These are phyloP conservation scores for Rhipidocladum racemiflorum DNA, from an alignment of 176 grass and related monocot species.

Conservation along the genomic window DNA sequence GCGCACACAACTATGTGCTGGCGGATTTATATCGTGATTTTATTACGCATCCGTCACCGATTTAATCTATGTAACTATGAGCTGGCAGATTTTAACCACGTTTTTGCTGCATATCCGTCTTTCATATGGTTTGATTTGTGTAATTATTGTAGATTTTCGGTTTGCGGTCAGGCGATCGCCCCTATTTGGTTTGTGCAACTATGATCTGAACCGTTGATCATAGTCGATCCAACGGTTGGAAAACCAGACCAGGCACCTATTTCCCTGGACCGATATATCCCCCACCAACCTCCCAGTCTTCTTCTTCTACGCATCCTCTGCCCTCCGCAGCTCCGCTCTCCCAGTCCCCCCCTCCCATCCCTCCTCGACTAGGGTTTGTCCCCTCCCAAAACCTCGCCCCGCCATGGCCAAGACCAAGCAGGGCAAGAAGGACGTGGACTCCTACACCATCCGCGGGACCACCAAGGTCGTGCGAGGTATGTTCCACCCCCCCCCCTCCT, in stretches of 20 bases:
- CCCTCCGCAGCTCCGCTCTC: no score
- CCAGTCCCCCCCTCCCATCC: background rate
- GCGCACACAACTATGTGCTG: accelerated
- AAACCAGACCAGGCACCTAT: background rate
- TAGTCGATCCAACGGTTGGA: background rate
- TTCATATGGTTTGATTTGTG: background rate
- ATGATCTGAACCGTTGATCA: background rate
- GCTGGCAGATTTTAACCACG: background rate
- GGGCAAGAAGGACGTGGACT: conserved; percentile 71
- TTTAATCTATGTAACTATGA: background rate
- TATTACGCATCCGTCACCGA: accelerated
- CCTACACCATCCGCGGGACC: conserved; percentile 80
- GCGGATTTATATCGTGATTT: background rate
- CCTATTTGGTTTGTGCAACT: background rate
- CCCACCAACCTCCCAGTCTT: background rate
- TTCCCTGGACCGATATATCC: background rate
- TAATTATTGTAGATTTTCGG: background rate
- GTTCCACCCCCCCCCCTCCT: background rate
- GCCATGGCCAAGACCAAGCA: conserved; percentile 80
- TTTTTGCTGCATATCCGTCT: background rate
- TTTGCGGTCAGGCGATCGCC: background rate
- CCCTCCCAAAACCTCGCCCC: background rate
- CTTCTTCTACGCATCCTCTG: background rate
- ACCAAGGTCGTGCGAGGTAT: conserved; percentile 78
- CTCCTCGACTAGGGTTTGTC: conserved; percentile 34